Conservation (phyloP, 257 asterid species). For the Cynanchum wilfordii region DNA sequence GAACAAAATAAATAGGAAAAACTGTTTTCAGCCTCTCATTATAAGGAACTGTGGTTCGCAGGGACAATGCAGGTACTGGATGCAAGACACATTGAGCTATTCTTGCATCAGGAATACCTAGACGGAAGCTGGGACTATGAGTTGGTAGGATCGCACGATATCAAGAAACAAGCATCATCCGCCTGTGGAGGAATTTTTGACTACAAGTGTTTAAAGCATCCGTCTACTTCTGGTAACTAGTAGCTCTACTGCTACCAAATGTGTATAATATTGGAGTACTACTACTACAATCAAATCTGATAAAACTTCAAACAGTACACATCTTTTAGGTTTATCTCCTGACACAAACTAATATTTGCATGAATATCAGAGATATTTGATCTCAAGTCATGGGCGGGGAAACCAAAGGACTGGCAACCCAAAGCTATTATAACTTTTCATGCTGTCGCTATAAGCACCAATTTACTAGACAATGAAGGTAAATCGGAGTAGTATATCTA, state of each 20-base stretch:
- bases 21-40: not conserved
- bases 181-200: slow-evolving; percentile 89
- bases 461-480: slow-evolving; percentile 92
- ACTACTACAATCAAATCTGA: not conserved
- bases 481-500: slow-evolving; percentile 8
- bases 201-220: slow-evolving; percentile 62
- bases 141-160: slow-evolving; percentile 53
- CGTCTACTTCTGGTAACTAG: slow-evolving; percentile 56
- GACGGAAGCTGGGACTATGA: slow-evolving; percentile 78
- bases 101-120: slow-evolving; percentile 55
- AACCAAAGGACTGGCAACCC: slow-evolving; percentile 78
- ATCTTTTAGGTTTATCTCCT: not conserved
- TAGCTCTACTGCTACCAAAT: not conserved
- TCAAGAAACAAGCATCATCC: slow-evolving; percentile 48
- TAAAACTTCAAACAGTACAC: not conserved
- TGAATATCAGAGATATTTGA: slow-evolving; percentile 55
- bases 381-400: slow-evolving; percentile 77
- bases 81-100: slow-evolving; percentile 87
- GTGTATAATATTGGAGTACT: not conserved
- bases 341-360: slow-evolving; percentile 12
- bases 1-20: not conserved
- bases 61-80: slow-evolving; percentile 98
- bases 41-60: slow-evolving; percentile 21
- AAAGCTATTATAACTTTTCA: slow-evolving; percentile 66
- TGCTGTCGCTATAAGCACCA: slow-evolving; percentile 84